These are phyloP conservation scores for Lepidium campestre DNA, from an alignment of 441 rosid genomes.

Conservation along the genomic window DNA sequence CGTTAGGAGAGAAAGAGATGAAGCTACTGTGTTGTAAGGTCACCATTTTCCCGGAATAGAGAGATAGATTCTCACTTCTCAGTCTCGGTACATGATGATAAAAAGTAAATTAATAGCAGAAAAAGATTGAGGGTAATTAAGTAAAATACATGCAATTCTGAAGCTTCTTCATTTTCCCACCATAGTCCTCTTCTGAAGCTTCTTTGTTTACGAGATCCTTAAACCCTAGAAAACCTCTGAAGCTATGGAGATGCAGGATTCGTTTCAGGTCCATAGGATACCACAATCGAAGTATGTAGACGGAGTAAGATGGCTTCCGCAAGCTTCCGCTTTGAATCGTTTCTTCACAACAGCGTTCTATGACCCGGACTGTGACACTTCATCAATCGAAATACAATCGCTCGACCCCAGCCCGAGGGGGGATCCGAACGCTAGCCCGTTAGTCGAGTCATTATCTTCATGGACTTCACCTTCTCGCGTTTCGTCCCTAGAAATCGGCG, in stretches of 20 bases:
- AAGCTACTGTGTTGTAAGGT: constrained; percentile 18
- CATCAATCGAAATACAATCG: constrained; percentile 54
- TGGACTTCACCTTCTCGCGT: constrained; percentile 64
- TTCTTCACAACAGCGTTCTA: constrained; percentile 43
- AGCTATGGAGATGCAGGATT: constrained; percentile 51
- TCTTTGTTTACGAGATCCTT: background rate
- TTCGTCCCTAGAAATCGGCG: constrained; percentile 48
- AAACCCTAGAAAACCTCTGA: constrained; percentile 24
- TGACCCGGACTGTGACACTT: constrained; percentile 41
- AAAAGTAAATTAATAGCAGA: too few relatives aligned
- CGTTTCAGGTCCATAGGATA: constrained; percentile 40
- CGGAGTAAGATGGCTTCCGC: constrained; percentile 76
- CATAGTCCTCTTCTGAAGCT: constrained; percentile 4
- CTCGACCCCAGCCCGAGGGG: constrained; percentile 34
- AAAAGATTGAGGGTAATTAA: background rate
- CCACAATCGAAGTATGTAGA: constrained; percentile 61
- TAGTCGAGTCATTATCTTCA: constrained; percentile 32
- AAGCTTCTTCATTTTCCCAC: constrained; percentile 21
- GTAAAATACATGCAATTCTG: background rate
- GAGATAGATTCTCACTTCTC: background rate
- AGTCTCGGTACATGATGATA: background rate
- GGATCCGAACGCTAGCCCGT: constrained; percentile 19
- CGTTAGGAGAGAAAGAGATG: background rate
- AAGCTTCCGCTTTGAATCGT: constrained; percentile 61
- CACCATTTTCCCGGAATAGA: constrained; percentile 23